phyloP scores from a whole-genome alignment of 2,329 filamentous ascomycete species.

The Cladosporium colombiae region DNA sequence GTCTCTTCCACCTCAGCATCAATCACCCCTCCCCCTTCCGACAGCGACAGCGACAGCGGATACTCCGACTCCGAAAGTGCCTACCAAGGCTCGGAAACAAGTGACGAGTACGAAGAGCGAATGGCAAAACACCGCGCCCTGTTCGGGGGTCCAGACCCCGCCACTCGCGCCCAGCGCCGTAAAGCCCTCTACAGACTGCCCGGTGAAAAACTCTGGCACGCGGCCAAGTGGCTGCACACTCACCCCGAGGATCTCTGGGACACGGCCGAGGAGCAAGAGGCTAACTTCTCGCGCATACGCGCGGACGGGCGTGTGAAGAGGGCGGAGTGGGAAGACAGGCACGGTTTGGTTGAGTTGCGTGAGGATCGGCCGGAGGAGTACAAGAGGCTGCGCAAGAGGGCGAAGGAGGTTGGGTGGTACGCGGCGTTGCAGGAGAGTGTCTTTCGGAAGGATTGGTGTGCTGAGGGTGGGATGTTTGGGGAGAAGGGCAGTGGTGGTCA shows the following conservation, averaged over 20 bases:
- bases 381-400: background rate
- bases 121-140: background rate
- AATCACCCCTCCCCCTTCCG: background rate
- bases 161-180: background rate
- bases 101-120: background rate
- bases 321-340: background rate
- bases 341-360: background rate
- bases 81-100: background rate
- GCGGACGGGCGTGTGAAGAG: background rate
- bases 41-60: background rate
- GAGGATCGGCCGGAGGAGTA: background rate
- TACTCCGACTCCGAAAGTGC: background rate
- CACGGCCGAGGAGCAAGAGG: background rate
- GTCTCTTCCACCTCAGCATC: background rate
- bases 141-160: background rate
- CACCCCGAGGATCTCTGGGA: background rate
- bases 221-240: background rate
- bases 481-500: background rate
- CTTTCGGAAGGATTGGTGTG: background rate
- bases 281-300: background rate
- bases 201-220: background rate
- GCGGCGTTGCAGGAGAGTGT: background rate
- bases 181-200: background rate
- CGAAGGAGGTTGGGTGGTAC: background rate
- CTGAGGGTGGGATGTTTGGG: background rate